Base-by-base conservation (phyloP, 768 basidiomycete species). In the Chalciporus chontae region DNA sequence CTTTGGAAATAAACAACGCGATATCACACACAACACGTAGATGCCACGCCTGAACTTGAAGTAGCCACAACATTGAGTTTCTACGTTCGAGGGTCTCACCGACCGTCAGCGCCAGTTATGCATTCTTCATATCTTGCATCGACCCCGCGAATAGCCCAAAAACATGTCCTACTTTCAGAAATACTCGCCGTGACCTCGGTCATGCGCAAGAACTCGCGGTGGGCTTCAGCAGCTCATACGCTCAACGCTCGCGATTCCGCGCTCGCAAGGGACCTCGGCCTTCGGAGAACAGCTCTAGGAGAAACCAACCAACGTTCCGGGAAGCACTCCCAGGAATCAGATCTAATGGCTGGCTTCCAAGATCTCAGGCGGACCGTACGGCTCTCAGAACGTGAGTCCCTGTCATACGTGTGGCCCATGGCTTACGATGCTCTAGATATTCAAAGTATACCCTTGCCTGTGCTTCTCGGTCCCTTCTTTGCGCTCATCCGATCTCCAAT, bases 191-290 rank as follows among this genome's bases (percentile, higher is more conserved):
- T 98, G 57, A 96, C 93, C 31, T 88, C 90, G 2, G 79, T 83
- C 17, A 98, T 99, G 94, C 89, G 95, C 68, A 92, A 94, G 75
- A 98, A 98, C 71, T 93, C 94, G 40, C 83, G 96, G 39, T 97
- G 95, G 95, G 88, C 94, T 15, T 83, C 88, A 11, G 79, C 80
- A 40, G 79, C 78, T 23, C 80, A 83, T 60, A 79, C 79, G 21
- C 75, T 81, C 60, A 75, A 77, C 38, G 71, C 79, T 43, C 76
- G 80, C 55, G 86, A 86, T 61, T 79, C 84, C 17, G 78, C 81
- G 2, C 71, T 92, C 36, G 87, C 87, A 41, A 85, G 76, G 61
- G 85, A 84, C 59, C 79, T 88, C 37, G 89, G 89, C 24, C 77
- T 90, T 40, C 76, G 87, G 43, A 77, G 86, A 58, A 76, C 83